phyloP scores from a whole-genome alignment of 805 yeast genomes.

The Tetrapisispora iriomotensis region DNA sequence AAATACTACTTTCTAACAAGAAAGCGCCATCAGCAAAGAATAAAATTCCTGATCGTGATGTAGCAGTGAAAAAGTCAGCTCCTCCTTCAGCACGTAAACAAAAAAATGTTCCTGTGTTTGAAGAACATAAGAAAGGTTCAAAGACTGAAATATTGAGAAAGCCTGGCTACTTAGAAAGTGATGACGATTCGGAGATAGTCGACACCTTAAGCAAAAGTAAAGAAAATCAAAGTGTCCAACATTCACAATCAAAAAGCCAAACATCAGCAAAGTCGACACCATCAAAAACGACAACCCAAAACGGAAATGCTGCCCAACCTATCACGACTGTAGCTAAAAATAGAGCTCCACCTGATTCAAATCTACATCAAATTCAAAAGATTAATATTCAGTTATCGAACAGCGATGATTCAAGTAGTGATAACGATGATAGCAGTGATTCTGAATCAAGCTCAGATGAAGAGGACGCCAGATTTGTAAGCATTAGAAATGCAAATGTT shows the following conservation, averaged over 20 bases:
- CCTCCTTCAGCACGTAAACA: constrained; percentile 27
- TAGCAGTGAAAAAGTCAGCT: constrained; percentile 34
- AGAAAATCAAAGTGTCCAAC: no score
- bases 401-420: background rate
- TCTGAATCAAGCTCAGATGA: constrained; percentile 1
- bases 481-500: constrained; percentile 28
- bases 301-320: background rate
- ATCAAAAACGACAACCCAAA: no score
- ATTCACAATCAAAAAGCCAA: background rate
- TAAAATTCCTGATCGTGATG: constrained; percentile 28
- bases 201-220: background rate
- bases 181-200: background rate
- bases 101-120: constrained; percentile 4
- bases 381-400: background rate
- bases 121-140: background rate
- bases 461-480: constrained; percentile 1
- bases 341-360: background rate
- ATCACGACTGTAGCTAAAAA: background rate
- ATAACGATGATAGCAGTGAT: background rate
- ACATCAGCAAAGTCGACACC: no score
- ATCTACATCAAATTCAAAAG: background rate
- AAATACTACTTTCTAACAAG: no score
- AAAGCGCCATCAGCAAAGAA: no score
- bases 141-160: background rate
- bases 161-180: constrained; percentile 1